Evolutionary conservation across 78 protist genomes (phyloP).

Genomic region (Dictyostelium brefeldianum): DNA sequence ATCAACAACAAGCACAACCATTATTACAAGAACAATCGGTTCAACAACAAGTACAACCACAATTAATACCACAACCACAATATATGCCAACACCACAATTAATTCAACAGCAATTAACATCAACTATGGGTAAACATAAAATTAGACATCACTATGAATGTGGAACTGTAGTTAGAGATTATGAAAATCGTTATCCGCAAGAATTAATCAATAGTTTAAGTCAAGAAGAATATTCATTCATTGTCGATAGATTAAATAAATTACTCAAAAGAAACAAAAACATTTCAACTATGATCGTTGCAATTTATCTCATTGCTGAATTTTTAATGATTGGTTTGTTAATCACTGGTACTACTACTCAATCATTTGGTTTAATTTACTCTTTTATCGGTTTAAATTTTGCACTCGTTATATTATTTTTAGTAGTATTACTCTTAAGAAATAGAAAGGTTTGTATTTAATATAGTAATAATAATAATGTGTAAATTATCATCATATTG

Average conservation of each 20-base stretch:
- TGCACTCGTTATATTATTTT: neutral
- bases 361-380: neutral
- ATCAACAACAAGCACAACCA: neutral
- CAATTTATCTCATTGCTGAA: neutral
- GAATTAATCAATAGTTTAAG: neutral
- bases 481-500: too few species aligned
- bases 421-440: neutral
- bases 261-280: neutral
- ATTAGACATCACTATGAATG: neutral
- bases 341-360: neutral
- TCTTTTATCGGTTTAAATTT: neutral
- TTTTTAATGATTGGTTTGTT: neutral
- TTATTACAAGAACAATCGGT: neutral
- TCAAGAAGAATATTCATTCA: neutral
- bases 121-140: slow-evolving; percentile 13
- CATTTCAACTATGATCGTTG: neutral
- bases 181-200: neutral
- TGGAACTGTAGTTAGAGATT: neutral
- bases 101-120: neutral
- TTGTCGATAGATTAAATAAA: neutral
- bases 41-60: neutral
- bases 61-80: neutral
- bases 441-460: neutral
- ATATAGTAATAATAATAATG: neutral
- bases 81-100: neutral